These are phyloP conservation scores for Lasiosphaeriaceae sp. DNA, from an alignment of 495 filamentous ascomycete species.

Conservation along the genomic window DNA sequence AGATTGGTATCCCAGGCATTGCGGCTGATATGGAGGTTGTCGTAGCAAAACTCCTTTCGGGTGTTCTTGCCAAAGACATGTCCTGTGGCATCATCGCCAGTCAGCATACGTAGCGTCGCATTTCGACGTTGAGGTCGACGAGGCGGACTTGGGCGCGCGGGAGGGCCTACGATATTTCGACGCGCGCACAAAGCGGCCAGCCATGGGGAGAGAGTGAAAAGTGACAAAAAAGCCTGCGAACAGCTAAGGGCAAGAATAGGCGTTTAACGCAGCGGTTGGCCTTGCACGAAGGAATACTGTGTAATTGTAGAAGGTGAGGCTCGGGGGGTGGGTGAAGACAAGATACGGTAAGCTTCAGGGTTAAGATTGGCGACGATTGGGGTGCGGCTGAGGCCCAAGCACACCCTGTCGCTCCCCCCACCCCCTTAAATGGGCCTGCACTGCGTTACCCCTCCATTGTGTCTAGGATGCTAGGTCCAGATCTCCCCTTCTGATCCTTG, in stretches of 20 bases:
- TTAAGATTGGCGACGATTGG: not conserved
- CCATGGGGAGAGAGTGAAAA: conserved; percentile 53
- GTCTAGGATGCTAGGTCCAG: not conserved
- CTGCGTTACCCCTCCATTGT: not conserved
- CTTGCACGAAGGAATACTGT: not conserved
- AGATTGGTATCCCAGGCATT: conserved; percentile 99
- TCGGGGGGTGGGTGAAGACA: not conserved
- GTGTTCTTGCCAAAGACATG: conserved; percentile 96
- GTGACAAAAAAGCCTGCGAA: too few species aligned
- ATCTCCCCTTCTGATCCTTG: too few species aligned
- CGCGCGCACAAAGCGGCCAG: conserved; percentile 94
- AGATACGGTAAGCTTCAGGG: not conserved
- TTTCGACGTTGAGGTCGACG: not conserved
- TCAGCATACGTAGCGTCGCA: not conserved
- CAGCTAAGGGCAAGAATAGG: not conserved
- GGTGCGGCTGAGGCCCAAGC: not conserved
- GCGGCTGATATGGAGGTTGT: conserved; percentile 88
- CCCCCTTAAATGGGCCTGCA: not conserved
- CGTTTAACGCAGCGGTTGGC: not conserved
- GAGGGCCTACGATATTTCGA: conserved; percentile 89
- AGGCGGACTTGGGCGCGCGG: conserved; percentile 17
- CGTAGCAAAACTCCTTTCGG: conserved; percentile 90
- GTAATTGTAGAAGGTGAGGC: not conserved
- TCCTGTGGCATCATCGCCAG: conserved; percentile 53
- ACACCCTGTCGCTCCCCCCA: not conserved